These are phyloP conservation scores for Herpetomonas muscarum DNA, from an alignment of 208 protist genomes.

Conservation along the genomic window DNA sequence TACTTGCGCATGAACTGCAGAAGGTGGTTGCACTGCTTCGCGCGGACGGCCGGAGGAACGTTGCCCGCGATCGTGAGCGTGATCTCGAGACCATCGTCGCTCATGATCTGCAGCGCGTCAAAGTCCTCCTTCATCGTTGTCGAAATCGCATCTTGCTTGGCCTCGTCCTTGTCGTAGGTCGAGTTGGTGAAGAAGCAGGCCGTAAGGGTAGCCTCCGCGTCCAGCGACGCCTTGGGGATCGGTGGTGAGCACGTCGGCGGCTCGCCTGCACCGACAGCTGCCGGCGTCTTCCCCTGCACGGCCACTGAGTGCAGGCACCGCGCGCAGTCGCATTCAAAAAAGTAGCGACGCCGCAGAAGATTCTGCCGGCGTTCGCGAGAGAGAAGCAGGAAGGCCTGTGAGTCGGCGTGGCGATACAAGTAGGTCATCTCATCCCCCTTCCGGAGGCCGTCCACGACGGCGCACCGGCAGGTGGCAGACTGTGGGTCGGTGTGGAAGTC, in stretches of 20 bases:
- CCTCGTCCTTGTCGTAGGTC: constrained; percentile 22
- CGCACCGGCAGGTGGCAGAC: constrained; percentile 35
- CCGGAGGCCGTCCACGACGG: constrained; percentile 19
- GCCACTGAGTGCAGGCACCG: constrained; percentile 26
- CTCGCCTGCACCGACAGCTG: not conserved
- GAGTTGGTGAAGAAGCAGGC: constrained; percentile 46
- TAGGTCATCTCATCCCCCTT: constrained; percentile 40
- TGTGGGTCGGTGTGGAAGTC: constrained; percentile 30
- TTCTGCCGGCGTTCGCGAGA: constrained; percentile 38
- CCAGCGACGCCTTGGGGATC: constrained; percentile 9
- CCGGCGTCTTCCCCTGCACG: constrained; percentile 1
- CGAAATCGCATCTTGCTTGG: constrained; percentile 24
- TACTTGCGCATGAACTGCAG: constrained; percentile 47
- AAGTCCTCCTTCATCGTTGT: constrained; percentile 37
- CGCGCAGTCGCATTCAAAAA: constrained; percentile 39
- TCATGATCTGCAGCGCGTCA: constrained; percentile 33
- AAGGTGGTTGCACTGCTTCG: constrained; percentile 36
- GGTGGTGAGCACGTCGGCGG: not conserved
- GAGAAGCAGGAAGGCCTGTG: constrained; percentile 41
- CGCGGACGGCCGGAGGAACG: constrained; percentile 31
- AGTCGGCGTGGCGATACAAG: constrained; percentile 43
- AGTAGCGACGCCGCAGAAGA: constrained; percentile 27
- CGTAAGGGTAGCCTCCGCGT: constrained; percentile 38
- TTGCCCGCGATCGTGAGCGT: constrained; percentile 29
- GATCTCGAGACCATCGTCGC: constrained; percentile 36